These are phyloP conservation scores for Trichoderma polysporum DNA, from an alignment of 2,329 filamentous ascomycete genomes.

Conservation along the genomic window DNA sequence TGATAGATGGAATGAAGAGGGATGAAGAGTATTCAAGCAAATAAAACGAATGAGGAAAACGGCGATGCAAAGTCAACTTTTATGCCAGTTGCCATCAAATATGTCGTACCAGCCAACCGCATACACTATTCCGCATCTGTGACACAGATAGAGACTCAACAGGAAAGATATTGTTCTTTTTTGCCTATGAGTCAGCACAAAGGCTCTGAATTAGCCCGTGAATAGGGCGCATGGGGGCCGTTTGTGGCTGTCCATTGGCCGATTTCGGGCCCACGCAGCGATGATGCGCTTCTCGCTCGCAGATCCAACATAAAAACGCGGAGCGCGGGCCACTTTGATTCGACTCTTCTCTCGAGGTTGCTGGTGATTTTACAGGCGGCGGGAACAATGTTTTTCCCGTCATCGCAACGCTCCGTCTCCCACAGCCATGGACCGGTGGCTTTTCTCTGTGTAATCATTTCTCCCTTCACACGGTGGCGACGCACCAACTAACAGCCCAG, in stretches of 20 bases:
- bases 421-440: not conserved
- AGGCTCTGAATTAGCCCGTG: not conserved
- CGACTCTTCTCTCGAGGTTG: too few relatives aligned
- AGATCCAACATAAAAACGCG: not conserved
- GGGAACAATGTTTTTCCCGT: not conserved
- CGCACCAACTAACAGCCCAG: not conserved
- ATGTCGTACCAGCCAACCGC: not conserved
- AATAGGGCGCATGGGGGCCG: not conserved
- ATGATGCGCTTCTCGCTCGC: not conserved
- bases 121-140: conserved; percentile 6
- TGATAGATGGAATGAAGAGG: not conserved
- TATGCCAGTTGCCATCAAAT: not conserved
- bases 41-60: not conserved
- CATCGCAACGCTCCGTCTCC: not conserved
- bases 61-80: not conserved
- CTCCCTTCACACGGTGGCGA: not conserved
- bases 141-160: not conserved
- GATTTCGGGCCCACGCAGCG: conserved; percentile 16
- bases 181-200: conserved; percentile 13
- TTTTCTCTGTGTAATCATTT: not conserved
- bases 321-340: not conserved
- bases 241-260: conserved; percentile 18
- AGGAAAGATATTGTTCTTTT: not conserved
- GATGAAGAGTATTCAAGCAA: not conserved
- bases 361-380: not conserved